These are phyloP conservation scores for Kwoniella sp. DNA, from an alignment of 768 basidiomycete genomes.

Conservation along the genomic window DNA sequence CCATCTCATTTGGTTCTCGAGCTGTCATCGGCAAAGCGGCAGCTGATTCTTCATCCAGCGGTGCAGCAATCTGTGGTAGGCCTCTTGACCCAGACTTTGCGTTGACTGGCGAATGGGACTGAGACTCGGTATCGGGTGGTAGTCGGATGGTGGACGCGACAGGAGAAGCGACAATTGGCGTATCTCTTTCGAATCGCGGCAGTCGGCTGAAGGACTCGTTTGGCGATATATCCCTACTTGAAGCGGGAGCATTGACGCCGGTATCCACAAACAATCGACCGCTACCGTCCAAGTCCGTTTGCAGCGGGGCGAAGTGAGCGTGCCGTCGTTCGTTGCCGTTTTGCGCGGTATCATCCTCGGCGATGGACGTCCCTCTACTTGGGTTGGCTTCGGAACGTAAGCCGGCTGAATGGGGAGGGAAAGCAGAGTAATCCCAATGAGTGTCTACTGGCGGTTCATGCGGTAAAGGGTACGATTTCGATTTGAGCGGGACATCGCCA, in stretches of 20 bases:
- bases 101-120: neutral
- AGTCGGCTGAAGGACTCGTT: slow-evolving; percentile 1
- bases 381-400: neutral
- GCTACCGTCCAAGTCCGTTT: slow-evolving; percentile 12
- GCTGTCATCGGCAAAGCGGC: slow-evolving; percentile 24
- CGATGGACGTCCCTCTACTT: slow-evolving; percentile 5
- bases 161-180: slow-evolving; percentile 20
- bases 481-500: slow-evolving; percentile 28
- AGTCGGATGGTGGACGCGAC: slow-evolving; percentile 5
- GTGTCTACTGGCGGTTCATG: slow-evolving; percentile 4
- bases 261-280: slow-evolving; percentile 2
- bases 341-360: neutral
- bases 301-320: slow-evolving; percentile 26
- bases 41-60: neutral
- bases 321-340: slow-evolving; percentile 11
- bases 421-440: slow-evolving; percentile 10
- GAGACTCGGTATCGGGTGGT: neutral
- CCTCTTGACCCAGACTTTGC: neutral
- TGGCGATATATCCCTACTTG: slow-evolving; percentile 7
- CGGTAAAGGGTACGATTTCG: slow-evolving; percentile 30
- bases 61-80: neutral
- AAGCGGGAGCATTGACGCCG: neutral
- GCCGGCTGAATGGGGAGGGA: neutral
- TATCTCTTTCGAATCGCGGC: neutral
- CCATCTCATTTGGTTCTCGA: slow-evolving; percentile 16